Percentiles rank a stretch among this genome's conserved stretches.
phyloP scores from a whole-genome alignment of 805 yeast species.

The Candida morakotiae region DNA sequence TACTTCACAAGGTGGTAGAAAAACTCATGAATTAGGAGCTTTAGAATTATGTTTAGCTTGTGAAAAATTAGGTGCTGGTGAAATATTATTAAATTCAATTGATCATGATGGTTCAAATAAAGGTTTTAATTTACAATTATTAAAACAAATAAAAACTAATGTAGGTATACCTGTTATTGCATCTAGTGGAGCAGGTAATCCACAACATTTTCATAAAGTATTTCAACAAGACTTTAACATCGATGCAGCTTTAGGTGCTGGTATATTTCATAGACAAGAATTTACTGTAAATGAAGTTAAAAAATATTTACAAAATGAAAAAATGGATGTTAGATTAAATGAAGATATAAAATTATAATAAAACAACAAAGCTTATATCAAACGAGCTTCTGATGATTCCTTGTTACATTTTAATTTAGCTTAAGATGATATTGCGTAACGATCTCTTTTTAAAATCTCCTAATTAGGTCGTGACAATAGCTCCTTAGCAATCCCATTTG shows the following conservation, averaged over 20 bases:
- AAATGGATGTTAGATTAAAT: conserved; percentile 71
- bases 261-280: conserved; percentile 95
- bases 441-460: no score
- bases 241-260: conserved; percentile 98
- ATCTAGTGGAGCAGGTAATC: conserved; percentile 95
- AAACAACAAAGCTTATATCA: no score
- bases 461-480: no score
- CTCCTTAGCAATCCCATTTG: no score
- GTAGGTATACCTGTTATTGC: conserved; percentile 94
- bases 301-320: conserved; percentile 47
- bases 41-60: conserved; percentile 84
- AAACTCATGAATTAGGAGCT: conserved; percentile 81
- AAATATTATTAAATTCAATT: conserved; percentile 85
- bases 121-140: conserved; percentile 87
- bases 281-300: conserved; percentile 86
- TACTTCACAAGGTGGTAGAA: conserved; percentile 96
- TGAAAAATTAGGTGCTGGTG: conserved; percentile 95
- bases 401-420: no score
- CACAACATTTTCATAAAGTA: conserved; percentile 86
- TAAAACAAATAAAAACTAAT: conserved; percentile 69
- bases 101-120: conserved; percentile 96
- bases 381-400: no score
- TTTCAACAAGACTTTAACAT: conserved; percentile 69
- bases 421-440: no score
- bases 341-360: conserved; percentile 19